phyloP scores from a whole-genome alignment of 1,284 basidiomycete species.

The Stygiomarasmius scandens region DNA sequence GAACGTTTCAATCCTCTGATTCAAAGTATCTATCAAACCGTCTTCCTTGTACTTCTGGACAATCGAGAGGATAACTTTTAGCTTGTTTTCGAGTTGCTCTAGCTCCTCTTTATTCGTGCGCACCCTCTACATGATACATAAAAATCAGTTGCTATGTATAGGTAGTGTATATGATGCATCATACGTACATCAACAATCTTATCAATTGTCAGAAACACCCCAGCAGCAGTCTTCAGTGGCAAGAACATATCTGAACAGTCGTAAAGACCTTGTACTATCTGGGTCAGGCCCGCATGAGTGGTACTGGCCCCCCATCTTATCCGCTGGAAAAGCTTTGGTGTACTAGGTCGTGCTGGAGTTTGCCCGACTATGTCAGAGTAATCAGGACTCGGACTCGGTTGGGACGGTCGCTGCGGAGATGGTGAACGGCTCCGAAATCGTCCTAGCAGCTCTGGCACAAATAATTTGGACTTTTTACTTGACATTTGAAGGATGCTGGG shows the following conservation, averaged over 20 bases:
- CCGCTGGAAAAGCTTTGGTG: background rate
- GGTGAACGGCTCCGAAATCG: no score
- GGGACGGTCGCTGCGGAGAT: no score
- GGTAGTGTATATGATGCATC: background rate
- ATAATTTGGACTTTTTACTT: no score
- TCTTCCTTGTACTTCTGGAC: conserved; percentile 1
- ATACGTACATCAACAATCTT: conserved; percentile 2
- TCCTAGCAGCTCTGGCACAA: no score
- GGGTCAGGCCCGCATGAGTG: background rate
- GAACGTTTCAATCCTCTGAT: background rate
- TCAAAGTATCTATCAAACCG: background rate
- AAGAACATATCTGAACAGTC: conserved; percentile 6
- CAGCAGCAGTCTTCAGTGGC: conserved; percentile 5
- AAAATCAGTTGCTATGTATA: no score
- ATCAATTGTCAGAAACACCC: background rate
- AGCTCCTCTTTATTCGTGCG: background rate
- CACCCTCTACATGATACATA: background rate
- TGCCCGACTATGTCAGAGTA: no score
- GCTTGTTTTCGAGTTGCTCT: background rate
- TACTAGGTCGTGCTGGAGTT: no score
- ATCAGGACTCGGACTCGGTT: no score
- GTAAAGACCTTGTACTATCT: background rate
- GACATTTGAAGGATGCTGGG: no score
- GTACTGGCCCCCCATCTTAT: background rate
- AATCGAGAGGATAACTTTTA: background rate